These are phyloP conservation scores for Linnemannia elongata DNA, from an alignment of 192 early-diverging fungal genomes.

Conservation along the genomic window DNA sequence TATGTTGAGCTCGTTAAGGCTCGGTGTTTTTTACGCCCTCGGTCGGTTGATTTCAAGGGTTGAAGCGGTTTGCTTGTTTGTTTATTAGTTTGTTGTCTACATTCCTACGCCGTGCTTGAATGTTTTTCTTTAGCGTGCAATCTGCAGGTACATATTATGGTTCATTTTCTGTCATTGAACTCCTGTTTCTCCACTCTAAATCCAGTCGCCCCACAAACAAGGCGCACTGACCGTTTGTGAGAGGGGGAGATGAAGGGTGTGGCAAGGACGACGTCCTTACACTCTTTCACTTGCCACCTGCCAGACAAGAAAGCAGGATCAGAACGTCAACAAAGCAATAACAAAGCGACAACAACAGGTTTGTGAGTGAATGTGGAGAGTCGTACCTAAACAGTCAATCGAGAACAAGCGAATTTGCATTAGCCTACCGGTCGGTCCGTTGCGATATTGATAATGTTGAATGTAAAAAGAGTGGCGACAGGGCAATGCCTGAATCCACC, in stretches of 20 bases:
- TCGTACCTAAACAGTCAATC: not conserved
- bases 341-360: not conserved
- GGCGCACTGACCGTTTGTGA: not conserved
- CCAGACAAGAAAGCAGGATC: not conserved
- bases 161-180: too few species aligned
- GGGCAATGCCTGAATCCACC: not conserved
- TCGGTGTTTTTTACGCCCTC: too few species aligned
- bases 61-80: too few species aligned
- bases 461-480: not conserved
- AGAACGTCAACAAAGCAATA: not conserved
- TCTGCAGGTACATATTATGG: not conserved
- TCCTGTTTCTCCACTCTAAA: not conserved
- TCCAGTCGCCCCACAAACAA: not conserved
- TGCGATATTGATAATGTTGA: not conserved
- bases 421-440: too few species aligned
- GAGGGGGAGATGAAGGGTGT: too few species aligned
- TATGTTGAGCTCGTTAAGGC: too few species aligned
- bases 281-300: not conserved
- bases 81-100: too few species aligned
- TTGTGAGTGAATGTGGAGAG: not conserved
- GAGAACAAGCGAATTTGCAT: not conserved
- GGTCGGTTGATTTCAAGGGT: too few species aligned
- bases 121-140: not conserved
- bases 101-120: not conserved
- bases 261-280: too few species aligned